Percentiles rank a stretch among this genome's conserved stretches.
Conservation (phyloP, 495 filamentous ascomycete species). For the Trichoderma gamsii region DNA sequence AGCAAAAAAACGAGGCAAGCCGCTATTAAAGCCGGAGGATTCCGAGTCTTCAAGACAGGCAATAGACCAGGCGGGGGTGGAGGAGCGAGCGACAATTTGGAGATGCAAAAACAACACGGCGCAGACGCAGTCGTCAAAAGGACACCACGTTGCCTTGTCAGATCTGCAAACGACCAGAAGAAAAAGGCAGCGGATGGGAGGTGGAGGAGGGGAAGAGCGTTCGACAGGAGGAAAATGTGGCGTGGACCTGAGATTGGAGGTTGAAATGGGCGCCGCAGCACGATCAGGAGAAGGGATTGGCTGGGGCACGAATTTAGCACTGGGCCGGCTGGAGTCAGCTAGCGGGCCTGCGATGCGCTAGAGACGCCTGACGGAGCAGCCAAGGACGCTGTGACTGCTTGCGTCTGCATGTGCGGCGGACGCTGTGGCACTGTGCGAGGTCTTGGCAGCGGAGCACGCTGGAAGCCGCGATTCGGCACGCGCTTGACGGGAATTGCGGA, state of each 20-base stretch:
- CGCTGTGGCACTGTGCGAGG: neutral
- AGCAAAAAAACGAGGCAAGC: neutral
- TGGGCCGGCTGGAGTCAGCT: conserved; percentile 1
- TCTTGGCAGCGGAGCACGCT: neutral
- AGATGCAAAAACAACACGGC: neutral
- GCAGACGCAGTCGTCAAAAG: neutral
- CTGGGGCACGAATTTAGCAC: neutral
- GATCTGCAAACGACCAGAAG: neutral
- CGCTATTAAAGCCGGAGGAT: neutral
- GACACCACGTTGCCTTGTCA: neutral
- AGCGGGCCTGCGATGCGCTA: neutral
- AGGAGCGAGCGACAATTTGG: conserved; percentile 8
- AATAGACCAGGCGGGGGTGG: neutral
- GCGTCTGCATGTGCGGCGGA: neutral
- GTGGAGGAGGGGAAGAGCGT: neutral
- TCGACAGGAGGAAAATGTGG: neutral
- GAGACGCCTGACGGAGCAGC: neutral
- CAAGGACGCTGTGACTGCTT: neutral
- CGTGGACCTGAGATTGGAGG: conserved; percentile 10
- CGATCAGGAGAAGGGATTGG: neutral
- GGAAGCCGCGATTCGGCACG: too few relatives aligned
- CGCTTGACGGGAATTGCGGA: too few relatives aligned
- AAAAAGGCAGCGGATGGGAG: neutral
- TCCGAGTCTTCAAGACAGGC: neutral
- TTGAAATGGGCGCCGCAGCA: neutral